Percentiles rank a stretch among this genome's conserved stretches.
Conservation (phyloP, 495 filamentous ascomycete genomes). For the Aspergillus leporis region DNA sequence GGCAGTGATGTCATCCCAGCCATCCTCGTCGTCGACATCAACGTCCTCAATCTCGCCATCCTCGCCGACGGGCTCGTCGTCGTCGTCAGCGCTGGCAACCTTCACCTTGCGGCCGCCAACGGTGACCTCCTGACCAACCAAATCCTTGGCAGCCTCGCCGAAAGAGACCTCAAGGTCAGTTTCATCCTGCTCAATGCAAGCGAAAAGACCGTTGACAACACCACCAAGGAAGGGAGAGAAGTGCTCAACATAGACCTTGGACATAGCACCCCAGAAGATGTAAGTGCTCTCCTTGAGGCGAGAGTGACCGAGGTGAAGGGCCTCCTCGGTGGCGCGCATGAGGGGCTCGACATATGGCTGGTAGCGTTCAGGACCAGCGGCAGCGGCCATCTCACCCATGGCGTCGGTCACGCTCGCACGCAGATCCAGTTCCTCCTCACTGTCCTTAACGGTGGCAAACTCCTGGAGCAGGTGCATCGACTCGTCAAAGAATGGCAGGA, state of each 20-base stretch:
- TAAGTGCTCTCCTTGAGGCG: slow-evolving; percentile 93
- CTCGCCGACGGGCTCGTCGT: slow-evolving; percentile 49
- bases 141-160: slow-evolving; percentile 73
- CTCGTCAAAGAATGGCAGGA: slow-evolving; percentile 84
- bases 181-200: slow-evolving; percentile 87
- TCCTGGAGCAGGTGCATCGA: slow-evolving; percentile 83
- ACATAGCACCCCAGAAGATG: slow-evolving; percentile 91
- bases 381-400: slow-evolving; percentile 86
- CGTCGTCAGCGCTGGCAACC: slow-evolving; percentile 60
- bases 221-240: slow-evolving; percentile 85
- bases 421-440: slow-evolving; percentile 85
- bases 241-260: slow-evolving; percentile 90
- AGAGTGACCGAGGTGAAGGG: slow-evolving; percentile 83
- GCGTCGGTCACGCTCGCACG: slow-evolving; percentile 86
- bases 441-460: slow-evolving; percentile 84
- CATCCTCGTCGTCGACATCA: slow-evolving; percentile 73
- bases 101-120: slow-evolving; percentile 83
- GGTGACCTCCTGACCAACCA: slow-evolving; percentile 73
- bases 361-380: slow-evolving; percentile 84
- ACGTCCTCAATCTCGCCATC: slow-evolving; percentile 61
- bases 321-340: slow-evolving; percentile 90
- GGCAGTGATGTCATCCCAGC: slow-evolving; percentile 78
- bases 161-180: slow-evolving; percentile 79
- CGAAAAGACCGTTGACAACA: slow-evolving; percentile 81
- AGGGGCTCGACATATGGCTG: slow-evolving; percentile 85